A percentile compares a stretch with the other conserved stretches of the same genome.
Conservation (phyloP, 495 filamentous ascomycete genomes). For the Penicillium maclennaniae region DNA sequence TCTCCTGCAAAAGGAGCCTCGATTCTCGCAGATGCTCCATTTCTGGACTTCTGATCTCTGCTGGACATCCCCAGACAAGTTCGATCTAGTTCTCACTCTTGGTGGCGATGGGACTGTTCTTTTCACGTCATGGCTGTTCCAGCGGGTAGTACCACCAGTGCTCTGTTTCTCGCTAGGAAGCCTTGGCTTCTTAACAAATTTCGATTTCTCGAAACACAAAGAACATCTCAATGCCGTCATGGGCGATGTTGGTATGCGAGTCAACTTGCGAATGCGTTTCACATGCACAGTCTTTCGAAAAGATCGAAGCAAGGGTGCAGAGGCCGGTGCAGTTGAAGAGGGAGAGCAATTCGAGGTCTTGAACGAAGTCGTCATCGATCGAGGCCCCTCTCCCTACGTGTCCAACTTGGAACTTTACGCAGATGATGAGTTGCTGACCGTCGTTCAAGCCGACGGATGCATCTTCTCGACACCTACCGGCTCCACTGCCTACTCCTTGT, state of each 20-base stretch:
- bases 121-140: constrained; percentile 91
- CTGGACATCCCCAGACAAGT: constrained; percentile 82
- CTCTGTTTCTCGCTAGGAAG: constrained; percentile 86
- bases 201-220: constrained; percentile 81
- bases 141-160: constrained; percentile 85
- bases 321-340: constrained; percentile 56
- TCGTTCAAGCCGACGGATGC: constrained; percentile 93
- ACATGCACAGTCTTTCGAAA: constrained; percentile 87
- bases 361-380: constrained; percentile 96
- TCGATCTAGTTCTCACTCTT: constrained; percentile 87
- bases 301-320: constrained; percentile 43
- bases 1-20: constrained; percentile 64
- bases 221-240: constrained; percentile 77
- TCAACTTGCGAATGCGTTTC: constrained; percentile 95
- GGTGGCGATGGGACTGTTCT: constrained; percentile 91
- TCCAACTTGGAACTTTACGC: constrained; percentile 94
- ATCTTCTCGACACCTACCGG: constrained; percentile 96
- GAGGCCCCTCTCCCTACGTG: constrained; percentile 92
- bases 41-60: constrained; percentile 97
- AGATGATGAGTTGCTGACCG: constrained; percentile 86
- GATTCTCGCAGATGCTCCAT: constrained; percentile 72
- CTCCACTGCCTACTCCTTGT: constrained; percentile 93
- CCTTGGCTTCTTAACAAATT: constrained; percentile 88
- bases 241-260: constrained; percentile 88
- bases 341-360: constrained; percentile 91